Conservation (phyloP, 75 land plant genomes). For the Pinus taeda region DNA sequence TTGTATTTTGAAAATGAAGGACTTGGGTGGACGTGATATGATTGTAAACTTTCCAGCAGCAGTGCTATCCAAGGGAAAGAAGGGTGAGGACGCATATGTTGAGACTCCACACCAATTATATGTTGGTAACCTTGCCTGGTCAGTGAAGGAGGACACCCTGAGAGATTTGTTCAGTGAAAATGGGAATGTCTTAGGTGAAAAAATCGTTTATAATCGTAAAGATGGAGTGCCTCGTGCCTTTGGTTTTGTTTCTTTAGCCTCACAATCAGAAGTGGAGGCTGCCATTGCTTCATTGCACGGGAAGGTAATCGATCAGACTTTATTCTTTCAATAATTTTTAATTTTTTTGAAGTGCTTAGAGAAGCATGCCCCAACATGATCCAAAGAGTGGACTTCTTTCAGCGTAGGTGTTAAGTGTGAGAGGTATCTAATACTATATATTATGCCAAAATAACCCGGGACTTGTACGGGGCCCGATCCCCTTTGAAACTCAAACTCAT, state of each 20-base stretch:
- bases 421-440: too few relatives aligned
- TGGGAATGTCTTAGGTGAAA: constrained; percentile 72
- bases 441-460: too few relatives aligned
- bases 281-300: constrained; percentile 74
- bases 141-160: constrained; percentile 50
- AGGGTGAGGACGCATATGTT: constrained; percentile 10
- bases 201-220: constrained; percentile 61
- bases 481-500: too few relatives aligned
- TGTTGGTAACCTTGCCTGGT: constrained; percentile 88
- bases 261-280: constrained; percentile 45
- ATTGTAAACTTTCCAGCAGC: constrained; percentile 29
- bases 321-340: too few relatives aligned
- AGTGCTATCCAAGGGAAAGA: constrained; percentile 10
- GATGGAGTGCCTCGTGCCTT: constrained; percentile 80
- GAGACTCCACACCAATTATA: constrained; percentile 68
- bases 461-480: too few relatives aligned
- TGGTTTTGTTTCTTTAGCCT: constrained; percentile 75
- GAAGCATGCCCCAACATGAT: constrained; percentile 12
- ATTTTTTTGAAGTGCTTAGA: too few relatives aligned
- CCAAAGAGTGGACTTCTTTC: constrained; percentile 18
- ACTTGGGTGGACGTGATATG: constrained; percentile 40
- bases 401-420: neutral
- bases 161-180: constrained; percentile 48
- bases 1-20: constrained; percentile 16
- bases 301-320: constrained; percentile 35